Evolutionary conservation across 1,284 basidiomycete species (phyloP), one percentile per base, ranked within the genome.

Genomic region (Laetiporus sulphureus): DNA sequence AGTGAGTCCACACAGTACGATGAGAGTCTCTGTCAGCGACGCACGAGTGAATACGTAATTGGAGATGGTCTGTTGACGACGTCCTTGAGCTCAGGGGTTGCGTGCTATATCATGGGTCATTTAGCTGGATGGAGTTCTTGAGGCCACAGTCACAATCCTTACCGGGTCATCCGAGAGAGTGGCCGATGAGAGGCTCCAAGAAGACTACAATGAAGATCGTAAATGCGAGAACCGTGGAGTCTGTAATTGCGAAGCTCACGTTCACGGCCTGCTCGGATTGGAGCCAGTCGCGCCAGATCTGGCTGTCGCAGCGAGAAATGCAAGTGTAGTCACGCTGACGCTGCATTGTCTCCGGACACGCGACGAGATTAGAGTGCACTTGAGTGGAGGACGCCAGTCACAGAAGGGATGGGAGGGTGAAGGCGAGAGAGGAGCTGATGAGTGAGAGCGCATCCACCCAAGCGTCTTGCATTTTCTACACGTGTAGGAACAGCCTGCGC

Each of bases 211-310:
- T 27, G 25, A 7, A n/a, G n/a, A n/a, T n/a, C n/a, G n/a, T n/a
- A n/a, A n/a, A n/a, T n/a, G n/a, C n/a, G n/a, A n/a, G n/a, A n/a
- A n/a, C n/a, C n/a, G n/a, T n/a, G n/a, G n/a, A n/a, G n/a, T n/a
- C n/a, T n/a, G n/a, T n/a, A 23, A 16, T n/a, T 3, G 20, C 29
- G 22, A 36, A 15, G 48, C 57, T 47, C 43, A 61, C 60, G 33
- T 56, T 56, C 15, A 37, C 45, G 36, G 39, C 39, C 38, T 45
- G 44, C 33, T 50, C 48, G 32, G 55, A 53, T 34, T 51, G 48
- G 47, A 51, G 38, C 58, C 60, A 61, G 32, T 57, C 55, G 35
- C 41, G 38, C 50, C 56, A 52, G 20, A 52, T 47, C 34, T 50
- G 47, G 31, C 54, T 52, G 22, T 54, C 49, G 35, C 44, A 44